These are phyloP conservation scores for Puccinia hordei DNA, from an alignment of 1,284 basidiomycete species.

Conservation along the genomic window DNA sequence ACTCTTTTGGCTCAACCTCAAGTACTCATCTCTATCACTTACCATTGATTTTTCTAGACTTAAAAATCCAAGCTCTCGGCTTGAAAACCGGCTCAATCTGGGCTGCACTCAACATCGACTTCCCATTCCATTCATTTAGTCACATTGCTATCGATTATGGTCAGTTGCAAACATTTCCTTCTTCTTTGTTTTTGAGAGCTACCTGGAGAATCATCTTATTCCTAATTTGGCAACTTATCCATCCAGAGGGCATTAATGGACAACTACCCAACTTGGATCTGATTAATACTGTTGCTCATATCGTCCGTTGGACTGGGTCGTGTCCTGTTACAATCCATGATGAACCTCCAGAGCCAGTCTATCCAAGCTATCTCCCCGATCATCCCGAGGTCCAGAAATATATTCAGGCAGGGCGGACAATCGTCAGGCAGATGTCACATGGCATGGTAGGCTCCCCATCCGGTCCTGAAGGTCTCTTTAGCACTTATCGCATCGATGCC, in stretches of 20 bases:
- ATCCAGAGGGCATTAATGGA: slow-evolving; percentile 86
- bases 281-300: slow-evolving; percentile 76
- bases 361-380: slow-evolving; percentile 35
- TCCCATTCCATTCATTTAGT: slow-evolving; percentile 93
- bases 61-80: slow-evolving; percentile 68
- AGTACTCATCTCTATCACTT: neutral
- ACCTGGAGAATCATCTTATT: neutral
- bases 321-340: slow-evolving; percentile 21
- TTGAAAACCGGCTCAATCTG: slow-evolving; percentile 77
- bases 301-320: slow-evolving; percentile 69
- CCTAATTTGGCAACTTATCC: neutral
- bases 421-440: slow-evolving; percentile 69
- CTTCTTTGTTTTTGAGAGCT: neutral
- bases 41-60: slow-evolving; percentile 62
- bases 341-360: neutral
- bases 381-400: slow-evolving; percentile 63
- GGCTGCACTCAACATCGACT: slow-evolving; percentile 92
- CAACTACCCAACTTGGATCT: slow-evolving; percentile 94
- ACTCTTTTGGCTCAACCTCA: slow-evolving; percentile 4
- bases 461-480: slow-evolving; percentile 62
- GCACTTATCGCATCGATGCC: slow-evolving; percentile 86
- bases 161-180: slow-evolving; percentile 61
- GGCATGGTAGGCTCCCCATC: slow-evolving; percentile 67
- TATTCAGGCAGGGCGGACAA: slow-evolving; percentile 67
- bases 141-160: slow-evolving; percentile 89